Conservation (phyloP, 106 monocot species). For the Platanthera zijinensis region DNA sequence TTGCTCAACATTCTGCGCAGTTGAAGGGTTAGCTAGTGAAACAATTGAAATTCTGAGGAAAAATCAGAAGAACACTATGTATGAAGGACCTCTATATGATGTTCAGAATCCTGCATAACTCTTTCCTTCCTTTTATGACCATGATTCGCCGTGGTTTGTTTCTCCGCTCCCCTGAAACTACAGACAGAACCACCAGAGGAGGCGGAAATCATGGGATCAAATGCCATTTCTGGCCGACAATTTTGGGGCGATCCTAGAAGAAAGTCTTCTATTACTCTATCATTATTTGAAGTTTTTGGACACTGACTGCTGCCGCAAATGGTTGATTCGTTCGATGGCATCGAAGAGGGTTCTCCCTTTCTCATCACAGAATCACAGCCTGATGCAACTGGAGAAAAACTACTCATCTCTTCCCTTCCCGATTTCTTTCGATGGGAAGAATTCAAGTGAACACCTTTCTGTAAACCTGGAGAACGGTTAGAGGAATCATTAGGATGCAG, state of each 20-base stretch:
- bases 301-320: constrained; percentile 37
- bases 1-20: constrained; percentile 51
- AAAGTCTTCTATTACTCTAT: not conserved
- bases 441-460: constrained; percentile 7
- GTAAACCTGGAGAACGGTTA: not conserved
- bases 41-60: not conserved
- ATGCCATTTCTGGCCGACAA: constrained; percentile 11
- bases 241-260: constrained; percentile 6
- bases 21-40: not conserved
- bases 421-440: constrained; percentile 30
- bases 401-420: not conserved
- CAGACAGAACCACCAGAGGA: constrained; percentile 43
- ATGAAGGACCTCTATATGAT: constrained; percentile 56
- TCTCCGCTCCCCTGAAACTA: constrained; percentile 26
- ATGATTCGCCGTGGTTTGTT: constrained; percentile 18
- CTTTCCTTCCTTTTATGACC: constrained; percentile 52
- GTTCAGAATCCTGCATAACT: constrained; percentile 48
- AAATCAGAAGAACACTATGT: not conserved
- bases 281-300: constrained; percentile 21
- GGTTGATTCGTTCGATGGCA: constrained; percentile 35
- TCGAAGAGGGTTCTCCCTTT: constrained; percentile 31
- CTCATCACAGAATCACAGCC: not conserved
- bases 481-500: not conserved
- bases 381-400: not conserved
- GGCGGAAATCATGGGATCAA: constrained; percentile 32